Evolutionary conservation across 176 grass and related monocot genomes (phyloP), one percentile per base, ranked within the genome.

Genomic region (Carex kokanica): DNA sequence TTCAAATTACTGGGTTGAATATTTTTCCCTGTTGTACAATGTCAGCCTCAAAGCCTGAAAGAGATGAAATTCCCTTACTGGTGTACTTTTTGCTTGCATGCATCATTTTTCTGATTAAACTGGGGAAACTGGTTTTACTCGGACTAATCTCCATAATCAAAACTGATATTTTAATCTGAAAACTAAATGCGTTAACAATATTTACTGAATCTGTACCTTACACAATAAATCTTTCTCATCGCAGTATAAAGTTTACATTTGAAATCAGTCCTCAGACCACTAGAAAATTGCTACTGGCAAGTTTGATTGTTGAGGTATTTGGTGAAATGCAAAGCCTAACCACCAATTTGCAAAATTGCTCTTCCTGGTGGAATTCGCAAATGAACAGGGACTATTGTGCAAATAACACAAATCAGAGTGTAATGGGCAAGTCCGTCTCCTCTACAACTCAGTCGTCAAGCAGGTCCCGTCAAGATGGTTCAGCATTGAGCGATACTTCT

Each of bases 401-500:
- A 82, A 53, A 82, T 64, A 64, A 45, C 20, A 51, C 61, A 24
- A 55, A 77, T 77, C 49, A 55, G 73, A 77, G 49, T 77, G 72
- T 75, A 25, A 91, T 94, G 68, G 89, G 74, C n/a, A 84, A 82
- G n/a, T 85, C 60, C 54, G 85, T 81, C 80, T 94, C 92, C 3
- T 78, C 90, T 74, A 78, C 90, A 64, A 85, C 87, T 60, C 90
- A 87, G 74, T 92, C 88, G 62, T 85, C 85, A 12, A 91, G 92
- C 10, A 84, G 88, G 54, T 90, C 91, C 78, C 90, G 83, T 52
- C 91, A 86, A 86, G 88, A 93, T 77, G 81, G 86, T 64, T 91
- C 95, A 31, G 88, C 80, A 78, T 91, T 89, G 88, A 94, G 89
- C 0, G 95, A 98, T 84, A 87, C n/a, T 52, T 38, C 52, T 21